These are phyloP conservation scores for Rhypophila decipiens DNA, from an alignment of 495 filamentous ascomycete species.

Conservation along the genomic window DNA sequence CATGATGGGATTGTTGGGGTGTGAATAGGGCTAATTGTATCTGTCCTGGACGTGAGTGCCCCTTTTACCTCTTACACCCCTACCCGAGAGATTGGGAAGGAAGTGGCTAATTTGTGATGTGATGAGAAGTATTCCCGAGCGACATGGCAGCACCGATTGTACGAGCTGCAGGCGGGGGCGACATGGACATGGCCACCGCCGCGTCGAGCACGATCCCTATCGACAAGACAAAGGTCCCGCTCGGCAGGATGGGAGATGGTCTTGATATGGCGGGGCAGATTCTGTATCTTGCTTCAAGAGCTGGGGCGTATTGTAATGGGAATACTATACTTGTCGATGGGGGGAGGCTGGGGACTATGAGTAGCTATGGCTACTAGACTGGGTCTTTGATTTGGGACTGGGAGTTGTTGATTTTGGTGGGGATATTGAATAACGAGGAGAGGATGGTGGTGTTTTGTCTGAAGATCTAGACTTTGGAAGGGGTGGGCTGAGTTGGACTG, in stretches of 20 bases:
- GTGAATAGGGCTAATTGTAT: constrained; percentile 52
- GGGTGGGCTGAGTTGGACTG: no score
- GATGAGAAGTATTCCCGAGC: constrained; percentile 47
- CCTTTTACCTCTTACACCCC: not conserved
- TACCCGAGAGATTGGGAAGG: not conserved
- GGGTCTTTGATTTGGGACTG: not conserved
- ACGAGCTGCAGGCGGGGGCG: constrained; percentile 35
- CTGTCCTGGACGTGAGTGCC: constrained; percentile 54
- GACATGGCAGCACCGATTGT: constrained; percentile 54
- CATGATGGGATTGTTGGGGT: constrained; percentile 27
- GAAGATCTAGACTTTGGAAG: no score
- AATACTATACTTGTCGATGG: constrained; percentile 54
- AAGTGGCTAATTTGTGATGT: not conserved
- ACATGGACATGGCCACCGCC: constrained; percentile 26
- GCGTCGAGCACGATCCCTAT: constrained; percentile 14
- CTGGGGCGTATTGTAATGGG: constrained; percentile 60
- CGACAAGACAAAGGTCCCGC: constrained; percentile 19
- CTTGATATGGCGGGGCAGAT: constrained; percentile 57
- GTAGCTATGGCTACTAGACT: constrained; percentile 44
- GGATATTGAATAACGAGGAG: no score
- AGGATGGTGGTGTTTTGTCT: no score
- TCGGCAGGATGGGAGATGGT: constrained; percentile 29
- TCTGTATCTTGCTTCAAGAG: constrained; percentile 55
- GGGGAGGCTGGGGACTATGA: constrained; percentile 49
- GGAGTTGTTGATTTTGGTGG: no score